A percentile compares a stretch with the other conserved stretches of the same genome.
Evolutionary conservation across 306 rosid genomes (phyloP).

Genomic region (Castanea crenata): DNA sequence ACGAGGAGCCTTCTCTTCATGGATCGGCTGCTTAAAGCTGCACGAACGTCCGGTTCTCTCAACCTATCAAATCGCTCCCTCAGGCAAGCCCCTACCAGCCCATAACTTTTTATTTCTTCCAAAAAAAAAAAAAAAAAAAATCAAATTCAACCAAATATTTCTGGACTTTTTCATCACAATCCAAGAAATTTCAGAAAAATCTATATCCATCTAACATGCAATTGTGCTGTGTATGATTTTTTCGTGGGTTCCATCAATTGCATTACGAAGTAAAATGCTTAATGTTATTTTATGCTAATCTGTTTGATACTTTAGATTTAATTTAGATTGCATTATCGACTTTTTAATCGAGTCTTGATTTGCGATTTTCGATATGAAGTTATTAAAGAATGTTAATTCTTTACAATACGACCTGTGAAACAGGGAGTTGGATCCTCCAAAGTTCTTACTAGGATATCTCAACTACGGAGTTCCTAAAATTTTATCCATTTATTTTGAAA

Average conservation of each 20-base stretch:
- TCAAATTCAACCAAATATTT: neutral
- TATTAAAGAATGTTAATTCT: neutral
- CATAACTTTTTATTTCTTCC: neutral
- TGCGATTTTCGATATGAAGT: neutral
- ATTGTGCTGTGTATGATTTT: neutral
- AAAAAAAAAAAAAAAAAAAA: neutral
- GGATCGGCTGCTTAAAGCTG: slow-evolving; percentile 87
- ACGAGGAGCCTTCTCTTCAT: slow-evolving; percentile 19
- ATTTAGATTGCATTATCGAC: neutral
- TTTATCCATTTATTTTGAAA: no score
- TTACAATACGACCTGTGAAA: neutral
- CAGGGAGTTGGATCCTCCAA: no score
- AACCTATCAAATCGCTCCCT: slow-evolving; percentile 94
- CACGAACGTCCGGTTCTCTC: slow-evolving; percentile 89
- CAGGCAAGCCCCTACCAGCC: slow-evolving; percentile 33
- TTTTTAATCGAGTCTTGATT: neutral
- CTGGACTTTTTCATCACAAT: neutral
- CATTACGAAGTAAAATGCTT: neutral
- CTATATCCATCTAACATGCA: neutral
- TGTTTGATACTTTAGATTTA: neutral
- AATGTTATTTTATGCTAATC: neutral
- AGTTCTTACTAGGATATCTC: no score
- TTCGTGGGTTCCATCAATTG: neutral
- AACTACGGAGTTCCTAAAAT: no score
- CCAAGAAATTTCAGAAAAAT: neutral